phyloP scores from a whole-genome alignment of 768 basidiomycete species.

The Tephrocybe sp. region DNA sequence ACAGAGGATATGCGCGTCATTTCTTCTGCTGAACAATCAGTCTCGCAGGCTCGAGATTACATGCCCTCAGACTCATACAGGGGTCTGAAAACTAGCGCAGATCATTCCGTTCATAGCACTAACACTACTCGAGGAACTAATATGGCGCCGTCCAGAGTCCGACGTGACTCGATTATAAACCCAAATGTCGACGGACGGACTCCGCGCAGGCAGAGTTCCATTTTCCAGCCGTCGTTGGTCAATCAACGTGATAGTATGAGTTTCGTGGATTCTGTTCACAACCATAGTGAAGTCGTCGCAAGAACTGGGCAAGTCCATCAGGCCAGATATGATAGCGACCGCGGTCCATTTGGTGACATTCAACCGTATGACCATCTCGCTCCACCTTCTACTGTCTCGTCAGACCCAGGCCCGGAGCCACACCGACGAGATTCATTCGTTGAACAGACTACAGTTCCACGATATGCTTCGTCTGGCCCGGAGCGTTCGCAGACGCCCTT shows the following conservation, averaged over 20 bases:
- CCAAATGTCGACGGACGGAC: background rate
- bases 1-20: conserved; percentile 4
- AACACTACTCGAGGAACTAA: background rate
- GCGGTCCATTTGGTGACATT: background rate
- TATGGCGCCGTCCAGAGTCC: background rate
- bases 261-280: too few species aligned
- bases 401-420: conserved; percentile 6
- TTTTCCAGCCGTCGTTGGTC: background rate
- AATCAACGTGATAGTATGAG: background rate
- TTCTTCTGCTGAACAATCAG: background rate
- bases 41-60: background rate
- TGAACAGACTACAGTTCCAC: too few species aligned
- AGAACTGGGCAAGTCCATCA: background rate
- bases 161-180: conserved; percentile 2
- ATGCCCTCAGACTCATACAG: background rate
- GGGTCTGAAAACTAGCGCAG: background rate
- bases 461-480: background rate
- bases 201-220: background rate
- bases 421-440: conserved; percentile 1
- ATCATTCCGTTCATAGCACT: conserved; percentile 1
- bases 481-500: conserved; percentile 21
- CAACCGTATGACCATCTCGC: too few species aligned
- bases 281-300: background rate
- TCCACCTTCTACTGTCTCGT: background rate
- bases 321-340: background rate